Conservation (phyloP, 306 rosid species). For the Begonia loranthoides region DNA sequence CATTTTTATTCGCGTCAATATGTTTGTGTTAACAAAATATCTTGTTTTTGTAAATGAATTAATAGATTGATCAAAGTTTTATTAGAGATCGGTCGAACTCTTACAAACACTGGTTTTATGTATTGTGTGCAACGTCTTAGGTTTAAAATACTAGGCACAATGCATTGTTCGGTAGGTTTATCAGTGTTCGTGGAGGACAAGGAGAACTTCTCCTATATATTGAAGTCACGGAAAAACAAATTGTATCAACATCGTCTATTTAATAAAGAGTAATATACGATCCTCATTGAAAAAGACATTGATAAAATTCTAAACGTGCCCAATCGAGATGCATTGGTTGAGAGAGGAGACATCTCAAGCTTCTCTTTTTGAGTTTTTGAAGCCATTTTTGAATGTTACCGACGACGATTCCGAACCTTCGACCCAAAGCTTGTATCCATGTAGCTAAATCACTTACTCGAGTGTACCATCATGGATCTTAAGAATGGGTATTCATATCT, state of each 20-base stretch:
- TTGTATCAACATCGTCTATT: no score
- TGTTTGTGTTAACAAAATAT: no score
- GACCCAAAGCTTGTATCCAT: conserved; percentile 69
- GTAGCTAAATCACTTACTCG: conserved; percentile 74
- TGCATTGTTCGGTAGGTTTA: conserved; percentile 87
- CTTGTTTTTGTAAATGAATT: no score
- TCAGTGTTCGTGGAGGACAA: conserved; percentile 94
- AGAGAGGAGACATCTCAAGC: conserved; percentile 59
- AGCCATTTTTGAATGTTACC: conserved; percentile 89
- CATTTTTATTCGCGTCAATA: no score
- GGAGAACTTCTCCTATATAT: conserved; percentile 95
- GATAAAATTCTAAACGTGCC: conserved; percentile 59
- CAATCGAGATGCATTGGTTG: conserved; percentile 44
- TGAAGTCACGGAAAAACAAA: no score
- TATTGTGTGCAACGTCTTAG: no score
- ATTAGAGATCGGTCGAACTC: no score
- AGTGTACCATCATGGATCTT: conserved; percentile 77
- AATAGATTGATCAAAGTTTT: no score
- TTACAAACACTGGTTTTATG: no score
- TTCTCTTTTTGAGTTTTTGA: conserved; percentile 57
- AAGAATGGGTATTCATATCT: conserved; percentile 73
- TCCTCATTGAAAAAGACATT: conserved; percentile 72
- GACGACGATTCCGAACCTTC: conserved; percentile 78
- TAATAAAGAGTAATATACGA: conserved; percentile 57
- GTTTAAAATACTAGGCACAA: conserved; percentile 97